Percentiles rank a stretch among this genome's conserved stretches.
phyloP scores from a whole-genome alignment of 495 filamentous ascomycete species.

The Jackrogersella multiformis region DNA sequence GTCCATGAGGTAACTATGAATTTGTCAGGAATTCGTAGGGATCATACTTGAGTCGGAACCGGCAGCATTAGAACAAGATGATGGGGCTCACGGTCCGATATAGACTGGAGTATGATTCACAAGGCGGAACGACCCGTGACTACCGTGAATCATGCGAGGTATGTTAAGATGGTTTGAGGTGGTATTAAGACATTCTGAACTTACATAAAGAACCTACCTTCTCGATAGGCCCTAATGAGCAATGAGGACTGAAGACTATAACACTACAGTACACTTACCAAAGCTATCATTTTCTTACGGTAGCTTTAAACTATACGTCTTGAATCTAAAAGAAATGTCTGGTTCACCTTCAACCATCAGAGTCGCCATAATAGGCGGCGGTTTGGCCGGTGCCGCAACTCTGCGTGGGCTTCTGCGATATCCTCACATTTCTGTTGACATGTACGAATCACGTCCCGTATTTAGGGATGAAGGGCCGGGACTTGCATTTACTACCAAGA shows the following conservation, averaged over 20 bases:
- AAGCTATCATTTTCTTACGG: neutral
- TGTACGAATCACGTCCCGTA: constrained; percentile 46
- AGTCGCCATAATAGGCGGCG: constrained; percentile 51
- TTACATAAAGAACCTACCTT: constrained; percentile 10
- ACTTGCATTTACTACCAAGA: constrained; percentile 36
- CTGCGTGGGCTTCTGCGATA: constrained; percentile 44
- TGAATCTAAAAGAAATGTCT: constrained; percentile 27
- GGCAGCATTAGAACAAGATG: neutral
- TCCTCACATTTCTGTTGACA: constrained; percentile 45
- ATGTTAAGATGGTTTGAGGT: neutral
- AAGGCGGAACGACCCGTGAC: constrained; percentile 1
- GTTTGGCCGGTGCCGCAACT: constrained; percentile 44
- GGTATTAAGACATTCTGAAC: neutral
- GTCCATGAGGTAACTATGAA: neutral
- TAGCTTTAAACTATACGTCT: neutral
- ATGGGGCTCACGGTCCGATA: constrained; percentile 2
- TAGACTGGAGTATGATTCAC: neutral
- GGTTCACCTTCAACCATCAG: constrained; percentile 38
- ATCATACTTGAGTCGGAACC: constrained; percentile 8
- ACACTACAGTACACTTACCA: neutral
- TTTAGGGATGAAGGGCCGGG: constrained; percentile 47
- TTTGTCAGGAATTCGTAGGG: constrained; percentile 7
- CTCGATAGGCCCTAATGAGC: neutral
- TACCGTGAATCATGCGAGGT: constrained; percentile 4
- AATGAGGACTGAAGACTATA: neutral